A percentile compares a stretch with the other conserved stretches of the same genome.
Conservation (phyloP, 306 rosid genomes). For the Cucurbita moschata region DNA sequence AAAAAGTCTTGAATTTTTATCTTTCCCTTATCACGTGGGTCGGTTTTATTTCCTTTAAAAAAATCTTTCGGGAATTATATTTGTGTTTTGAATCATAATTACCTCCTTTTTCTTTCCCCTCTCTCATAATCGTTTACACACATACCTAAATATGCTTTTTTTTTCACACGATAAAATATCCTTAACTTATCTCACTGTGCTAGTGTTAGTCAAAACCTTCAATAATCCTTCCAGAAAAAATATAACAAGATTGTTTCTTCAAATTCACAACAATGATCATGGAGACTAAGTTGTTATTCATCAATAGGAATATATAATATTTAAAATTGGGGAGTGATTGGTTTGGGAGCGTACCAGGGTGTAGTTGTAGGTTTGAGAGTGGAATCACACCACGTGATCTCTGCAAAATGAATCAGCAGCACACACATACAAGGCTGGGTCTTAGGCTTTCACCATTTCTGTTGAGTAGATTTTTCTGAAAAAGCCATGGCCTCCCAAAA, state of each 20-base stretch:
- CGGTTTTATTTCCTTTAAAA: neutral
- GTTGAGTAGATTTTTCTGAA: neutral
- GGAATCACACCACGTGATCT: constrained; percentile 2
- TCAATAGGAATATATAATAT: too few relatives aligned
- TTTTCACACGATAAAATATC: too few relatives aligned
- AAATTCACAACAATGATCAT: too few relatives aligned
- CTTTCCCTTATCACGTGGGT: neutral
- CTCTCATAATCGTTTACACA: neutral
- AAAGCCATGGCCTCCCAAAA: neutral
- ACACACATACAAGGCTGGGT: neutral
- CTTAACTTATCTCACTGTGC: too few relatives aligned
- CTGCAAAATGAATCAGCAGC: neutral
- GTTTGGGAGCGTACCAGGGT: too few relatives aligned
- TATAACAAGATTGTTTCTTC: too few relatives aligned
- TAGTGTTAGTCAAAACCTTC: neutral
- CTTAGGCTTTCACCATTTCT: neutral
- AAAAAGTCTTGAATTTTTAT: neutral
- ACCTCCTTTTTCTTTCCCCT: neutral
- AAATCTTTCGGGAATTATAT: neutral
- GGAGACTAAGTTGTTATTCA: too few relatives aligned
- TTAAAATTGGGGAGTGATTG: too few relatives aligned
- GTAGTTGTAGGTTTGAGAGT: neutral
- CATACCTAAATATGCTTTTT: neutral
- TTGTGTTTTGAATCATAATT: neutral
- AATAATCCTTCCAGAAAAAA: too few relatives aligned